Evolutionary conservation across 2,329 filamentous ascomycete genomes (phyloP).

Genomic region (Botrytis galanthina): DNA sequence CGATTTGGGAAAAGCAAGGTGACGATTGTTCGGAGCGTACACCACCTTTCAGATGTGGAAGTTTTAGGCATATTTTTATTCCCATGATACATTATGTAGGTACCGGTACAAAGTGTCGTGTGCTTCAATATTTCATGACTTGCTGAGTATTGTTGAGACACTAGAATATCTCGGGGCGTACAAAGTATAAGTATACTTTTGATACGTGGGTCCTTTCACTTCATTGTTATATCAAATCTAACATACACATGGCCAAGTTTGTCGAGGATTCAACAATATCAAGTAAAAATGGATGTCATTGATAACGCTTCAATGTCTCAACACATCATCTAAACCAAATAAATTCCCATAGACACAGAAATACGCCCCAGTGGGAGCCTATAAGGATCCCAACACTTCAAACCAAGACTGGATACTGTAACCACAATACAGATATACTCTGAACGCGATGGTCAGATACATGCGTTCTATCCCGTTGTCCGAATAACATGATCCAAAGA

Average conservation of each 20-base stretch:
- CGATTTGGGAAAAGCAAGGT: neutral
- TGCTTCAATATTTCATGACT: neutral
- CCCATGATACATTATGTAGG: constrained; percentile 28
- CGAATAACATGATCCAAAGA: neutral
- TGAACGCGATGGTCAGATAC: neutral
- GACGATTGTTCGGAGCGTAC: neutral
- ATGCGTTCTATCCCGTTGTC: neutral
- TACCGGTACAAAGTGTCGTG: neutral
- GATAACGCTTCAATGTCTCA: neutral
- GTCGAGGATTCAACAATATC: neutral
- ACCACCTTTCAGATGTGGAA: neutral
- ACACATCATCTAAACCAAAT: neutral
- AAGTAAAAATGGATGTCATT: neutral
- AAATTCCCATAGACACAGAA: neutral
- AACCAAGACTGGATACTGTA: neutral
- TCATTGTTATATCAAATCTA: neutral
- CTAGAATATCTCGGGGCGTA: neutral
- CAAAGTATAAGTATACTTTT: neutral
- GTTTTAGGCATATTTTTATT: constrained; percentile 30
- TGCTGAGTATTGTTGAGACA: neutral
- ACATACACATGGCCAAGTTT: neutral
- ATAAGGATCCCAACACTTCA: neutral
- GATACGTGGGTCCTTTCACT: neutral
- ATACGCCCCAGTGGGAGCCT: neutral
- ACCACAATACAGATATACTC: neutral